Evolutionary conservation across 2,329 filamentous ascomycete genomes (phyloP).

Genomic region (Phaeosphaeria sp.): DNA sequence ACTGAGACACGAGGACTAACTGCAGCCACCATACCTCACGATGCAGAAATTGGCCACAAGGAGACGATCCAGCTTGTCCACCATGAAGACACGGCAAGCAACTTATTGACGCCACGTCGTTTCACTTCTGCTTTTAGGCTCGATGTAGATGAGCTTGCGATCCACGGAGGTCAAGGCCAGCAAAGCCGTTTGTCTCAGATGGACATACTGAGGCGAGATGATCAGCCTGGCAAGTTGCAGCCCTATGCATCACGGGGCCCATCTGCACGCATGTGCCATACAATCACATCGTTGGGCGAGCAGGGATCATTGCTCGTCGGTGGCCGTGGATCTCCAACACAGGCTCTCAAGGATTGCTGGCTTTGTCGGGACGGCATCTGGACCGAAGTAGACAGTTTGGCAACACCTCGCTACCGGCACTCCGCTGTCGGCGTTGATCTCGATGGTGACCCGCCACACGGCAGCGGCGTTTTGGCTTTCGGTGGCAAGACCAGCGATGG

Average conservation of each 20-base stretch:
- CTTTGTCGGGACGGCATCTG: slow-evolving; percentile 68
- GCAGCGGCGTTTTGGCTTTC: slow-evolving; percentile 52
- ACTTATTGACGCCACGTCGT: slow-evolving; percentile 40
- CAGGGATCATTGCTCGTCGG: slow-evolving; percentile 72
- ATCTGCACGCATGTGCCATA: slow-evolving; percentile 71
- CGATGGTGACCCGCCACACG: slow-evolving; percentile 51
- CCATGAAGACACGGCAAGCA: slow-evolving; percentile 13
- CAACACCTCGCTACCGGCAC: slow-evolving; percentile 77
- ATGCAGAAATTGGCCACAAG: slow-evolving; percentile 7
- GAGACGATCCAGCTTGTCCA: slow-evolving; percentile 23
- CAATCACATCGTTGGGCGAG: slow-evolving; percentile 69
- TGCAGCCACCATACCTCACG: slow-evolving; percentile 6
- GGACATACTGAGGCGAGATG: slow-evolving; percentile 44
- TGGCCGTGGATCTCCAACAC: slow-evolving; percentile 78
- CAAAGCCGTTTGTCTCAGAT: slow-evolving; percentile 58
- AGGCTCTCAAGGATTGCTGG: slow-evolving; percentile 77
- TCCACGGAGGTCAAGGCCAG: slow-evolving; percentile 55
- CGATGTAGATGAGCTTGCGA: slow-evolving; percentile 39
- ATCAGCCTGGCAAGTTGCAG: slow-evolving; percentile 21
- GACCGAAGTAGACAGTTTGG: slow-evolving; percentile 70
- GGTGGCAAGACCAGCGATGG: slow-evolving; percentile 55
- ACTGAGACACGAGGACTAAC: slow-evolving; percentile 11
- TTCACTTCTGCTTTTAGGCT: slow-evolving; percentile 50
- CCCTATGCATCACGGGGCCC: slow-evolving; percentile 44
- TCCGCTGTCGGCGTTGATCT: slow-evolving; percentile 60